Conservation (phyloP, 2,329 filamentous ascomycete species). For the Sclerotinia minor region DNA sequence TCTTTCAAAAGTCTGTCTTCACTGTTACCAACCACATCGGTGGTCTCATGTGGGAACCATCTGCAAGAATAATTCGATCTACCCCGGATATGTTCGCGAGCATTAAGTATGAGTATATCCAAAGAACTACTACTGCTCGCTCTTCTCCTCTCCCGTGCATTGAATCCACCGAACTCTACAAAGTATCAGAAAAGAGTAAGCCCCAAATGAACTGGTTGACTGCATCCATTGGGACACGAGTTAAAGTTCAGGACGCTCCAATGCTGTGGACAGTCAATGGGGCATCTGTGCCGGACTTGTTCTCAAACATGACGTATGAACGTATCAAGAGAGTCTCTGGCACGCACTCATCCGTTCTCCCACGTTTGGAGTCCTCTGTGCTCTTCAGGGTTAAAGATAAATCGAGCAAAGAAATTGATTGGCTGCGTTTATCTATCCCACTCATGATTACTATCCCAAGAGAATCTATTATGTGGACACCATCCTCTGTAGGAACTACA, state of each 20-base stretch:
- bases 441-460: background rate
- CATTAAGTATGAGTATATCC: background rate
- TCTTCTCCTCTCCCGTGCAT: background rate
- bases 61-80: background rate
- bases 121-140: background rate
- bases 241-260: background rate
- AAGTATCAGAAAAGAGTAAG: background rate
- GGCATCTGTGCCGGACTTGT: background rate
- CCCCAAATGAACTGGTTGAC: background rate
- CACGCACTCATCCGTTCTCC: background rate
- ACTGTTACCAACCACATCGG: background rate
- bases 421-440: background rate
- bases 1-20: background rate
- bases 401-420: background rate
- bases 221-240: background rate
- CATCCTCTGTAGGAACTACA: background rate
- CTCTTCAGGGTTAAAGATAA: background rate
- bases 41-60: background rate
- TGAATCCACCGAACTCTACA: background rate
- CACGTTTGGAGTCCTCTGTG: background rate
- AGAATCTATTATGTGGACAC: conserved; percentile 2
- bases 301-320: background rate
- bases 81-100: background rate
- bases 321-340: background rate
- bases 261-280: background rate